Percentiles rank a stretch among this genome's conserved stretches.
Evolutionary conservation across 2,329 filamentous ascomycete genomes (phyloP).

Genomic region (Mycosphaerelloides madeirae): DNA sequence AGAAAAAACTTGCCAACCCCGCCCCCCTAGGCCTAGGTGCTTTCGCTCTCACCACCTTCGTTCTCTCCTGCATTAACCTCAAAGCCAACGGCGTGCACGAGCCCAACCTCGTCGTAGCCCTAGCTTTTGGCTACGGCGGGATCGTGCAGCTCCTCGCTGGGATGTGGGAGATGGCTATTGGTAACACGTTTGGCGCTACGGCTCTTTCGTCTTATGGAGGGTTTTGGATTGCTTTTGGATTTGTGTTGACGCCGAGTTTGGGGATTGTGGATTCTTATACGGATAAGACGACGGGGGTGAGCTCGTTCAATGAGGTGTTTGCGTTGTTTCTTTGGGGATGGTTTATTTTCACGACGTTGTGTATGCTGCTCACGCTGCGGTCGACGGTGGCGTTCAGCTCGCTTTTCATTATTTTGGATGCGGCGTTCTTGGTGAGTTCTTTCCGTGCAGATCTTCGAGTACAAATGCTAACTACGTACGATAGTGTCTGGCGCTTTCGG

Average conservation of each 20-base stretch:
- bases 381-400: slow-evolving; percentile 74
- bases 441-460: no score
- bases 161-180: slow-evolving; percentile 90
- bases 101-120: slow-evolving; percentile 63
- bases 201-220: slow-evolving; percentile 76
- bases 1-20: slow-evolving; percentile 65
- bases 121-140: slow-evolving; percentile 72
- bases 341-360: slow-evolving; percentile 78
- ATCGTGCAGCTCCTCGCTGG: slow-evolving; percentile 74
- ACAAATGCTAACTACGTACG: no score
- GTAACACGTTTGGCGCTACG: slow-evolving; percentile 81
- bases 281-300: slow-evolving; percentile 33
- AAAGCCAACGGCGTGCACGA: slow-evolving; percentile 54
- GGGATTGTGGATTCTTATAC: slow-evolving; percentile 26
- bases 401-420: slow-evolving; percentile 69
- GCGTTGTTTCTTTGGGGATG: slow-evolving; percentile 74
- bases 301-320: slow-evolving; percentile 54
- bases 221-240: slow-evolving; percentile 15
- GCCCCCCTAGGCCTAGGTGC: slow-evolving; percentile 71
- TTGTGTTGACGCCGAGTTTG: slow-evolving; percentile 10
- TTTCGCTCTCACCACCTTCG: slow-evolving; percentile 79
- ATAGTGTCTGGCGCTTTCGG: slow-evolving; percentile 54
- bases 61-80: slow-evolving; percentile 71
- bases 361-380: slow-evolving; percentile 68
- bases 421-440: slow-evolving; percentile 76